phyloP scores from a whole-genome alignment of 805 yeast species.

The Nakazawaea pomicola region DNA sequence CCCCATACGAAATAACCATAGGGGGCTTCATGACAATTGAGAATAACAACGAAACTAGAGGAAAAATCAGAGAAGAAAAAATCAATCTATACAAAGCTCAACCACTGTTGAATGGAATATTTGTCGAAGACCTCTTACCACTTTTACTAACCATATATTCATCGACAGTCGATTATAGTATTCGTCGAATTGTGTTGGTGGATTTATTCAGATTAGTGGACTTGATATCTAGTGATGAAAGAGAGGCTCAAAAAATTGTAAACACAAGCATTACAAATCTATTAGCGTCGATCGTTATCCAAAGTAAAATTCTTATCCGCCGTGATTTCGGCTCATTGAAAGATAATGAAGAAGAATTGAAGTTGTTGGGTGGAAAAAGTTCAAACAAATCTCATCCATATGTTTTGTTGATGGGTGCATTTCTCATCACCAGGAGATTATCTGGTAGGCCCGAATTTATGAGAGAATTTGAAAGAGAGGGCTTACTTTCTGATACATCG shows the following conservation, averaged over 20 bases:
- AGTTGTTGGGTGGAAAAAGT: conserved; percentile 12
- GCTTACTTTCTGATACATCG: conserved; percentile 51
- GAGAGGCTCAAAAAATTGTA: conserved; percentile 27
- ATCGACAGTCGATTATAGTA: conserved; percentile 63
- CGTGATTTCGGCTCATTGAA: conserved; percentile 2
- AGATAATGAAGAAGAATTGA: neutral
- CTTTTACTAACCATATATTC: conserved; percentile 60
- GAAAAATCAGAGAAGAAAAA: conserved; percentile 27
- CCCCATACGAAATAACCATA: conserved; percentile 16
- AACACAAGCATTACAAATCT: conserved; percentile 38
- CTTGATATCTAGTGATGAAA: conserved; percentile 29
- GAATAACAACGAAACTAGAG: conserved; percentile 17
- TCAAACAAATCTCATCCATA: conserved; percentile 26
- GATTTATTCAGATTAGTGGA: conserved; percentile 48
- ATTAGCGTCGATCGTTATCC: conserved; percentile 59
- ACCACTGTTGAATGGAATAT: conserved; percentile 22
- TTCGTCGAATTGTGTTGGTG: conserved; percentile 53
- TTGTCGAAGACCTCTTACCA: conserved; percentile 44
- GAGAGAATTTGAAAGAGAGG: conserved; percentile 61
- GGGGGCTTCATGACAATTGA: conserved; percentile 27
- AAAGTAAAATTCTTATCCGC: conserved; percentile 33
- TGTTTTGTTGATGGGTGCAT: conserved; percentile 44
- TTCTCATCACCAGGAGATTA: conserved; percentile 42
- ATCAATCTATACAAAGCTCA: conserved; percentile 25
- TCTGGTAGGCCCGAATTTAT: conserved; percentile 41